Evolutionary conservation across 805 yeast species (phyloP), one percentile per base, ranked within the genome.

Genomic region (Sugiyamaella smithiae): DNA sequence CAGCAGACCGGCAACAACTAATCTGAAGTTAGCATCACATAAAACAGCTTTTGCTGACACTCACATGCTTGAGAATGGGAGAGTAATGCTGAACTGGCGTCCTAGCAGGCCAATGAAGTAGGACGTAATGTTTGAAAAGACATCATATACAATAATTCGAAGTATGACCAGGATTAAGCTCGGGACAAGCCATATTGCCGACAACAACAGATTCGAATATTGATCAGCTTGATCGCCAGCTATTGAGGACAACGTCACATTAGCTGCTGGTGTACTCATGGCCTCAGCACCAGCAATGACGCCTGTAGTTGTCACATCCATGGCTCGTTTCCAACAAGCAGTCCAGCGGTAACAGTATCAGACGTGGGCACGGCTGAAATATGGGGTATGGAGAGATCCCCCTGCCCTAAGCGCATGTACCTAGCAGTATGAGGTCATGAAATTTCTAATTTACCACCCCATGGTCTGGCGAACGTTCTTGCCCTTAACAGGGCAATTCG

Each of bases 1-100:
- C 1, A 72, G 51, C 0, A 67, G 47, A 0, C 65, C 45, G 2
- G 62, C 28, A 5, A 56, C 55, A 8, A 54, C 31, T 58, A 55
- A 62, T 25, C 43, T 40, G 8, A 7, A 17, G 43, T 25, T 24
- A 26, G 32, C 6, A 24, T 45, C 48, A 16, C 47, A 35, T 35
- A 35, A 23, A 35, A 41, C 8, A 44, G 46, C 35, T 31, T 46
- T n/a, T 20, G 14, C 24, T 24, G 70, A 22, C 23, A 41, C 46
- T 1, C 76, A 52, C 2, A 82, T 50, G 16, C 81, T 69, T 40
- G 78, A 70, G 31, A 81, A 70, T 5, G 80, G 71, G 16, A 82
- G 63, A 0, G 81, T 75, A 19, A 82, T 70, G 53, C 73, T 76
- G 59, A 76, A 71, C 45, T 73, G 72, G 29, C 64, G 64, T 11